Evolutionary conservation across 768 basidiomycete species (phyloP).

Genomic region (Tricholomella constricta): DNA sequence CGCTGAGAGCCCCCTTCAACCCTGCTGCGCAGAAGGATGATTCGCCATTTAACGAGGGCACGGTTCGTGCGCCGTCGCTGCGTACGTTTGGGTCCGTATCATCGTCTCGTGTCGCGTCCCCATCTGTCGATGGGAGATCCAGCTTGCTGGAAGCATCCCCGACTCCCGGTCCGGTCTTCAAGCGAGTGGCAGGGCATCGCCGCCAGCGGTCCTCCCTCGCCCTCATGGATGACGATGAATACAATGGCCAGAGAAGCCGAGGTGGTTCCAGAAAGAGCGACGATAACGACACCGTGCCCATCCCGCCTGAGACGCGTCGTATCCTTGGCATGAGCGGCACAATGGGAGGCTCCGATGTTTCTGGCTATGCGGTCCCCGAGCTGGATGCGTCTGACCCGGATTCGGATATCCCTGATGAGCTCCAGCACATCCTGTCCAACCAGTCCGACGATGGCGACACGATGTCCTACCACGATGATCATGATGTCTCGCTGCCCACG

Average conservation of each 20-base stretch:
- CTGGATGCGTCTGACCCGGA: conserved; percentile 64
- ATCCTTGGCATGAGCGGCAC: conserved; percentile 68
- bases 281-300: conserved; percentile 31
- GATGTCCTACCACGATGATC: conserved; percentile 26
- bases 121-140: conserved; percentile 1
- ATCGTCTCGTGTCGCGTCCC: conserved; percentile 22
- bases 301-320: conserved; percentile 53
- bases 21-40: conserved; percentile 7
- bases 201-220: conserved; percentile 27
- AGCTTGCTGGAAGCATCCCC: conserved; percentile 13
- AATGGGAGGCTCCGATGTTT: conserved; percentile 60
- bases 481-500: conserved; percentile 38
- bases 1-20: conserved; percentile 25
- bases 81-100: conserved; percentile 37
- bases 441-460: conserved; percentile 44
- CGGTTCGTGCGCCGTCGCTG: conserved; percentile 41
- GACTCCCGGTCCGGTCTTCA: conserved; percentile 37
- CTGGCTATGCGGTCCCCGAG: conserved; percentile 43
- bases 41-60: conserved; percentile 8
- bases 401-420: conserved; percentile 81
- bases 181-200: conserved; percentile 27
- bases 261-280: conserved; percentile 8
- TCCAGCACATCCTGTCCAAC: conserved; percentile 59
- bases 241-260: conserved; percentile 22
- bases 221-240: conserved; percentile 17